phyloP scores from a whole-genome alignment of 177 flowering plant genomes.

The Tripterygium wilfordii region DNA sequence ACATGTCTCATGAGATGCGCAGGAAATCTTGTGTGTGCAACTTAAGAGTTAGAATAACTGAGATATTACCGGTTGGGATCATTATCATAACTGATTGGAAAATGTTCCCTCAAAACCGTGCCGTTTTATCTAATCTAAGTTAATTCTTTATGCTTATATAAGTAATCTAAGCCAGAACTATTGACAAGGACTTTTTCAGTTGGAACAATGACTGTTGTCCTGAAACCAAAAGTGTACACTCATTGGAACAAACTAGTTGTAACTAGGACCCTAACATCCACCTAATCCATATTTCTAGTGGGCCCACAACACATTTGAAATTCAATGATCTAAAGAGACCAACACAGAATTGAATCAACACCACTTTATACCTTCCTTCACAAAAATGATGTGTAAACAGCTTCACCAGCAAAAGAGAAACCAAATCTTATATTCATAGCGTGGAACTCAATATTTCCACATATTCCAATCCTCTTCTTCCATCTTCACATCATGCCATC shows the following conservation, averaged over 20 bases:
- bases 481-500: conserved; percentile 1
- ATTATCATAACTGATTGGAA: too few species aligned
- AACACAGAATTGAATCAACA: neutral
- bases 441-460: conserved; percentile 22
- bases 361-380: conserved; percentile 1
- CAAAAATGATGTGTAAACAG: neutral
- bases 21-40: too few species aligned
- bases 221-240: too few species aligned
- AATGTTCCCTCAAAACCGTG: too few species aligned
- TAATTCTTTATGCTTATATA: too few species aligned
- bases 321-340: neutral
- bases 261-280: neutral
- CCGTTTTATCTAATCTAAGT: too few species aligned
- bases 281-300: neutral
- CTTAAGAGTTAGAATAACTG: too few species aligned
- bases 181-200: too few species aligned
- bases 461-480: neutral
- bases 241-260: neutral
- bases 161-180: neutral
- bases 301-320: neutral
- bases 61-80: too few species aligned
- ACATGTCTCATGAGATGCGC: too few species aligned
- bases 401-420: neutral
- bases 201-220: too few species aligned
- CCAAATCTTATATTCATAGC: conserved; percentile 2